Conservation (phyloP, 169 alveolate species). For the Plasmodium blacklocki region DNA sequence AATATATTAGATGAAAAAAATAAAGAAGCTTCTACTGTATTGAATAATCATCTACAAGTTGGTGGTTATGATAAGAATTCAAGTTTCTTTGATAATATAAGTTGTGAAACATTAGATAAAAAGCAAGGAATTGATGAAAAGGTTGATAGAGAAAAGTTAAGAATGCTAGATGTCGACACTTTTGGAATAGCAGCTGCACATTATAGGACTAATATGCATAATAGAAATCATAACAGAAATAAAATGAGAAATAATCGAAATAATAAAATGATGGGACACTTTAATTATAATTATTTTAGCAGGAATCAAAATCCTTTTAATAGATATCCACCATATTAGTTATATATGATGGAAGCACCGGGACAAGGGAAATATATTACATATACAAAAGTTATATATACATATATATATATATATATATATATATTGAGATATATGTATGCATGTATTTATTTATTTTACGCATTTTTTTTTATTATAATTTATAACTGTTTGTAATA, state of each 20-base stretch:
- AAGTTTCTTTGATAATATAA: conserved; percentile 85
- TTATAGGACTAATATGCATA: conserved; percentile 73
- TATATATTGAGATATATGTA: not conserved
- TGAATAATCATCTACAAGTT: conserved; percentile 37
- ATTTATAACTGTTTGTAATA: not conserved
- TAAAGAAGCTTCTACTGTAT: conserved; percentile 6
- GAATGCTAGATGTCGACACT: conserved; percentile 85
- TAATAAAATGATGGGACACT: conserved; percentile 44
- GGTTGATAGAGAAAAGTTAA: conserved; percentile 83
- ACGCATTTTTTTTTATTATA: not conserved
- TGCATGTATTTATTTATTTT: not conserved
- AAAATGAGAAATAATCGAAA: conserved; percentile 37
- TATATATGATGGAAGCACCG: conserved; percentile 1
- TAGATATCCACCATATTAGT: conserved; percentile 65
- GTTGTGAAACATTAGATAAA: conserved; percentile 74
- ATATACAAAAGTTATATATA: not conserved
- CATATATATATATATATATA: conserved; percentile 12
- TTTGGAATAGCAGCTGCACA: conserved; percentile 85
- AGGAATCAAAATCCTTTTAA: conserved; percentile 71
- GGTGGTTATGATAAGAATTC: conserved; percentile 84
- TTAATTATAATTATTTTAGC: conserved; percentile 55
- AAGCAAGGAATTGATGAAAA: conserved; percentile 76
- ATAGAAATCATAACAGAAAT: conserved; percentile 75
- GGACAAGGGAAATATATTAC: conserved; percentile 7
- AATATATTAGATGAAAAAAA: conserved; percentile 62